Percentiles rank a stretch among this genome's conserved stretches.
phyloP scores from a whole-genome alignment of 352 stramenopile genomes.

The Phytopythium mirpurense region DNA sequence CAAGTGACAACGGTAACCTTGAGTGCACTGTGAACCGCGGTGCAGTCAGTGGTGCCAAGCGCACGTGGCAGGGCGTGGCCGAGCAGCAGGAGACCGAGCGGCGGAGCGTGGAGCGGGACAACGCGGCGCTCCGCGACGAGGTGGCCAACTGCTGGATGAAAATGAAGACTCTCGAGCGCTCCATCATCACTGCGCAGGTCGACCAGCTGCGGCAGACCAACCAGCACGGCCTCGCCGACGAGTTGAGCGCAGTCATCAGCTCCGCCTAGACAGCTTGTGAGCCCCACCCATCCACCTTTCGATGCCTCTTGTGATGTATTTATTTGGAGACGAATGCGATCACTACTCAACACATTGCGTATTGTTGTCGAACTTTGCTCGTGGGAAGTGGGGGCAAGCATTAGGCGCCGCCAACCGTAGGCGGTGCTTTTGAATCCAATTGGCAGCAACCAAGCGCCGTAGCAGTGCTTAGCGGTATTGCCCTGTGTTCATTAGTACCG shows the following conservation, averaged over 20 bases:
- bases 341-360: too few relatives aligned
- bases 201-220: background rate
- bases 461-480: too few relatives aligned
- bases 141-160: constrained; percentile 17
- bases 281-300: too few relatives aligned
- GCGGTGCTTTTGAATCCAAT: background rate
- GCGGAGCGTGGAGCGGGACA: constrained; percentile 29
- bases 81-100: constrained; percentile 14
- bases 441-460: too few relatives aligned
- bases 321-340: background rate
- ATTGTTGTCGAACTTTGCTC: too few relatives aligned
- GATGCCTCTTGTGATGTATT: too few relatives aligned
- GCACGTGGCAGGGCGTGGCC: constrained; percentile 8
- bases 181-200: background rate
- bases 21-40: background rate
- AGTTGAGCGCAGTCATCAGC: background rate
- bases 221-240: background rate
- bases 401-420: too few relatives aligned
- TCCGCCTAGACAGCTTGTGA: background rate
- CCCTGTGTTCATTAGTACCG: too few relatives aligned
- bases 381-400: too few relatives aligned
- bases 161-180: constrained; percentile 20
- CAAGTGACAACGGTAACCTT: background rate
- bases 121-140: constrained; percentile 28
- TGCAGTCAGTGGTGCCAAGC: background rate